Conservation (phyloP, 176 grass and related monocot genomes). For the Echinochloa phyllopogon region DNA sequence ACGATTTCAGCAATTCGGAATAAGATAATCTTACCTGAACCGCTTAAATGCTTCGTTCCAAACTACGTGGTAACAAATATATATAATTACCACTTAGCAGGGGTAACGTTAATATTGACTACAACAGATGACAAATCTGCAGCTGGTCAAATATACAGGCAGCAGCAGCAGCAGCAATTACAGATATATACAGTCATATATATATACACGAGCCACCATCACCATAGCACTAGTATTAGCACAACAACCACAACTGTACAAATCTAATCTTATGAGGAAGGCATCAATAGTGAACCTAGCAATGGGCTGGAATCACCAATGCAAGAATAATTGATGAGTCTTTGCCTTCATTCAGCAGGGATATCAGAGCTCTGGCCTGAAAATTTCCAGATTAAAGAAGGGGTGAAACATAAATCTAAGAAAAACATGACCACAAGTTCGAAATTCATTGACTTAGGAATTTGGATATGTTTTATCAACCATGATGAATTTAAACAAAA, state of each 20-base stretch:
- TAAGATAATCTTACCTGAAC: conserved; percentile 6
- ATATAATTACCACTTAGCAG: conserved; percentile 29
- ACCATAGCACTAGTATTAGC: conserved; percentile 39
- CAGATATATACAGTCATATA: conserved; percentile 60
- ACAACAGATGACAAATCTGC: conserved; percentile 33
- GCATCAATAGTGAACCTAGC: conserved; percentile 45
- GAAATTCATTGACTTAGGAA: neutral
- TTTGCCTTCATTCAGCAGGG: conserved; percentile 48
- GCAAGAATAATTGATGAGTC: conserved; percentile 41
- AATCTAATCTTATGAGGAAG: conserved; percentile 53
- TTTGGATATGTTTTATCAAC: neutral
- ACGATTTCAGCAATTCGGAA: neutral
- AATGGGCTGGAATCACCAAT: conserved; percentile 57
- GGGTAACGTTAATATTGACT: conserved; percentile 31
- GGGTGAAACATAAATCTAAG: neutral
- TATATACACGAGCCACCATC: conserved; percentile 48
- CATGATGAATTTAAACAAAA: conserved; percentile 13
- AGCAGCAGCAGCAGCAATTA: conserved; percentile 13
- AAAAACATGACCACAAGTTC: neutral
- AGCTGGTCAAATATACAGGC: conserved; percentile 49
- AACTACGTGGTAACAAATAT: conserved; percentile 31
- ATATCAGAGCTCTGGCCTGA: conserved; percentile 49
- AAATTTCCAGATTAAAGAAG: conserved; percentile 32
- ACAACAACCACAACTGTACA: conserved; percentile 58
- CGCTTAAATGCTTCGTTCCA: conserved; percentile 39